Percentiles rank a stretch among this genome's conserved stretches.
Conservation (phyloP, 345 rosid genomes). For the Arabis alpina region DNA sequence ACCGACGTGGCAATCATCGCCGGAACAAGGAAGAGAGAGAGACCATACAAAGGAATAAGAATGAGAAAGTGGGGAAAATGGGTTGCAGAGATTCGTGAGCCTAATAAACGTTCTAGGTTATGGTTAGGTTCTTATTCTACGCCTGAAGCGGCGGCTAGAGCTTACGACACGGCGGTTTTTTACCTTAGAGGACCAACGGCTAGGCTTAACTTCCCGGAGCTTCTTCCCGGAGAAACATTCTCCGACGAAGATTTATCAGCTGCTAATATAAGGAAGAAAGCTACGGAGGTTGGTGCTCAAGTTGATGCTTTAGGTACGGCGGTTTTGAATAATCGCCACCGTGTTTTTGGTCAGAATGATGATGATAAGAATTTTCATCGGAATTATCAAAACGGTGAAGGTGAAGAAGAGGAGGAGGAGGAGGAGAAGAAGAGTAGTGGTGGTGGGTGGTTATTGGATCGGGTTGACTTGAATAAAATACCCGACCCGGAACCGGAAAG, state of each 20-base stretch:
- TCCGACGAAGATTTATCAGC: constrained; percentile 76
- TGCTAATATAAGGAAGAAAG: constrained; percentile 81
- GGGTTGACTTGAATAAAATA: constrained; percentile 87
- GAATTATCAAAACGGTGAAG: constrained; percentile 5
- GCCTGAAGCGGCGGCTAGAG: constrained; percentile 92
- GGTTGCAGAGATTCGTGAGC: constrained; percentile 99
- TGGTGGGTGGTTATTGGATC: constrained; percentile 53
- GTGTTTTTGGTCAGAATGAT: constrained; percentile 36
- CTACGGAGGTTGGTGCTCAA: constrained; percentile 88
- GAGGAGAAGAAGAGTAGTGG: constrained; percentile 46
- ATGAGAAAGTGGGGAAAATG: constrained; percentile 99
- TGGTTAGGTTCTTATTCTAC: constrained; percentile 98
- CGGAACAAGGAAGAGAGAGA: constrained; percentile 53
- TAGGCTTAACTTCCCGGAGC: constrained; percentile 90
- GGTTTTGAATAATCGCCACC: constrained; percentile 44
- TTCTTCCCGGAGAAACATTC: constrained; percentile 60
- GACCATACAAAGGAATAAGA: constrained; percentile 92
- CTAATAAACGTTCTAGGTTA: constrained; percentile 89
- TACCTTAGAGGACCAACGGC: constrained; percentile 94
- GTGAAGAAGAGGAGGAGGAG: constrained; percentile 2
- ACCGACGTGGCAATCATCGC: constrained; percentile 41
- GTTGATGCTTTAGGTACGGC: constrained; percentile 85
- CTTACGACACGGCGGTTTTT: constrained; percentile 96
- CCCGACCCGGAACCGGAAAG: constrained; percentile 99
- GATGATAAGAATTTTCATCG: constrained; percentile 34